These are phyloP conservation scores for Eimeria brunetti DNA, from an alignment of 169 alveolate species.

Conservation along the genomic window DNA sequence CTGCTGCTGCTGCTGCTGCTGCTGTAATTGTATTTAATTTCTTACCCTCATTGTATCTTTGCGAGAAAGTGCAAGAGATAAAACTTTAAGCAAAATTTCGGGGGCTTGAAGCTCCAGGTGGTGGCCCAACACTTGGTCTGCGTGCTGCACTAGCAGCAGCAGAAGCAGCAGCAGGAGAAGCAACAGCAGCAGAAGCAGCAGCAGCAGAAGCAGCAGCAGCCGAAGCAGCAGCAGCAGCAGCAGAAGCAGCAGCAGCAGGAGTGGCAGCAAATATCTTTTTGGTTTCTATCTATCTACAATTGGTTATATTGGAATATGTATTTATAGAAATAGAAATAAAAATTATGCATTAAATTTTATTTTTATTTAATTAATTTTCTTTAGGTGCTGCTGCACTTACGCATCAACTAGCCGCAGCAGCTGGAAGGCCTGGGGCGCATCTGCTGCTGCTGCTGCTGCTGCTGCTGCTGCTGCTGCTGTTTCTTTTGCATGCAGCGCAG, in stretches of 20 bases:
- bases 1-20: neutral
- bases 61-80: too few relatives aligned
- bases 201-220: neutral
- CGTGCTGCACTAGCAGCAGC: constrained; percentile 28
- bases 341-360: neutral
- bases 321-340: too few relatives aligned
- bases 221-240: neutral
- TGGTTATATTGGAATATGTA: too few relatives aligned
- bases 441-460: neutral
- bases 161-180: neutral
- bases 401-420: neutral
- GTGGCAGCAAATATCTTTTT: too few relatives aligned
- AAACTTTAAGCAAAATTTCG: neutral
- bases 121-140: neutral
- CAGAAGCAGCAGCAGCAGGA: too few relatives aligned
- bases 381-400: neutral
- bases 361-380: too few relatives aligned
- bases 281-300: neutral
- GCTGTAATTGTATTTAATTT: too few relatives aligned
- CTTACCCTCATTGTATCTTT: too few relatives aligned
- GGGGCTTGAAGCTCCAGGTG: constrained; percentile 19
- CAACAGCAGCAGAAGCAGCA: neutral
- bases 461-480: neutral
- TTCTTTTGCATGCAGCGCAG: too few relatives aligned
- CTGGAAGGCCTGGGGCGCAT: neutral